A percentile compares a stretch with the other conserved stretches of the same genome.
phyloP scores from a whole-genome alignment of 495 filamentous ascomycete genomes.

The Tuber borchii region DNA sequence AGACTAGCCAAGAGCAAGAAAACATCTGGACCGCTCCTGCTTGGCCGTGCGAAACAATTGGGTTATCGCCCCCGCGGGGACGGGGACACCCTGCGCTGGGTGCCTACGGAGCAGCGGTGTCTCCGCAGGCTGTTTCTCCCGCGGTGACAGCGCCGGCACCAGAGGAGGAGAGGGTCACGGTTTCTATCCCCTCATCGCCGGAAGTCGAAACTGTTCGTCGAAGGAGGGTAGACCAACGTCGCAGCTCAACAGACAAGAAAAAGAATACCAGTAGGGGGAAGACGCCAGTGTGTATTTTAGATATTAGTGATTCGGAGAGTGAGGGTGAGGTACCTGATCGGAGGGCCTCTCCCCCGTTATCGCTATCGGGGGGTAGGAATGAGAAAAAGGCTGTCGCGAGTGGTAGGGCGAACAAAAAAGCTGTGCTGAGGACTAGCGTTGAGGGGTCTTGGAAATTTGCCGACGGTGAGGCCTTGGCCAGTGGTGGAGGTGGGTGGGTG shows the following conservation, averaged over 20 bases:
- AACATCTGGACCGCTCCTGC: background rate
- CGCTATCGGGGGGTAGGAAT: background rate
- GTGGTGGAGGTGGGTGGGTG: conserved; percentile 20
- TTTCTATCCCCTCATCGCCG: background rate
- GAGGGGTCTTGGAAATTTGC: conserved; percentile 30
- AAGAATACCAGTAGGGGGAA: background rate
- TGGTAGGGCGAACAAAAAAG: conserved; percentile 22
- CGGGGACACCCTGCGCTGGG: conserved; percentile 11
- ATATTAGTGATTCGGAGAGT: background rate
- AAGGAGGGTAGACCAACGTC: background rate
- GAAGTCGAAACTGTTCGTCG: background rate
- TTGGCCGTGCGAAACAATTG: background rate
- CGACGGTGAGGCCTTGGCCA: conserved; percentile 10
- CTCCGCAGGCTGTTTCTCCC: background rate
- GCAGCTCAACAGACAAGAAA: background rate
- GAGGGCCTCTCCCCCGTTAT: background rate
- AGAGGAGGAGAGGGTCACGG: background rate
- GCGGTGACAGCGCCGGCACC: background rate
- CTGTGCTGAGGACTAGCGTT: conserved; percentile 31
- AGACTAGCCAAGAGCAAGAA: background rate
- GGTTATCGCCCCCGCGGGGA: conserved; percentile 8
- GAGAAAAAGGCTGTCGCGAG: background rate
- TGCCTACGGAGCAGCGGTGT: conserved; percentile 1
- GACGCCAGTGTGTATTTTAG: background rate
- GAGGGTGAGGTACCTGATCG: background rate